Evolutionary conservation across 2,329 filamentous ascomycete genomes (phyloP).

Genomic region (Davidsoniella eucalypti): DNA sequence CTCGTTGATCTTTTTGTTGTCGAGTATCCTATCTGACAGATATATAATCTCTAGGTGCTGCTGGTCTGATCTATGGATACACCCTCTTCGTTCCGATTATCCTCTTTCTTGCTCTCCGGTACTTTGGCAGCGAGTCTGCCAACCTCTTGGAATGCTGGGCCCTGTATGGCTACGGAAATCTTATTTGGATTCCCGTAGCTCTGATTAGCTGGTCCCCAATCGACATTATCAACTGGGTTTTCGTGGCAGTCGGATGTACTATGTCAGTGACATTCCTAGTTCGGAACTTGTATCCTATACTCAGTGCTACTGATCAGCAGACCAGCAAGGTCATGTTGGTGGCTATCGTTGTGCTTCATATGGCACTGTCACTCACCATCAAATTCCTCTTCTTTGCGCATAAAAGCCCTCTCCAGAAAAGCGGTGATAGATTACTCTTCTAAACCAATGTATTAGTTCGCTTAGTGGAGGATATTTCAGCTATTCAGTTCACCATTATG

Average conservation of each 20-base stretch:
- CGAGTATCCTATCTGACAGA: background rate
- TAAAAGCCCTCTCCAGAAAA: conserved; percentile 34
- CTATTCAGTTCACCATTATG: background rate
- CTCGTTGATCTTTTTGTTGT: background rate
- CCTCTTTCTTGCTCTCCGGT: conserved; percentile 77
- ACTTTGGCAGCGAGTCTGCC: conserved; percentile 87
- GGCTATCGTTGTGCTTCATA: conserved; percentile 69
- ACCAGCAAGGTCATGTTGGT: conserved; percentile 78
- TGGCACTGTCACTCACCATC: conserved; percentile 81
- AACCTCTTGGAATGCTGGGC: conserved; percentile 92
- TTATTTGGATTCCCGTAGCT: conserved; percentile 94
- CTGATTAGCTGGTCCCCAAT: conserved; percentile 80
- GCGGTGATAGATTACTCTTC: background rate
- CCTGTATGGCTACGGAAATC: conserved; percentile 87
- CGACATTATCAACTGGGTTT: conserved; percentile 78
- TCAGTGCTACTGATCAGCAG: conserved; percentile 83
- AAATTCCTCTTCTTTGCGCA: conserved; percentile 94
- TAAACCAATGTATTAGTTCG: background rate
- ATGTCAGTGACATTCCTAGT: conserved; percentile 71
- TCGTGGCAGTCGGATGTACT: conserved; percentile 74
- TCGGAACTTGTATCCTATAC: conserved; percentile 75
- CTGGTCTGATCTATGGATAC: conserved; percentile 89
- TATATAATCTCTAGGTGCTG: conserved; percentile 43
- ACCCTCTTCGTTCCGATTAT: conserved; percentile 71
- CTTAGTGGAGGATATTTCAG: background rate